Base-by-base conservation (phyloP, 805 yeast species). In the baker's yeast (Saccharomyces cerevisiae) region DNA sequence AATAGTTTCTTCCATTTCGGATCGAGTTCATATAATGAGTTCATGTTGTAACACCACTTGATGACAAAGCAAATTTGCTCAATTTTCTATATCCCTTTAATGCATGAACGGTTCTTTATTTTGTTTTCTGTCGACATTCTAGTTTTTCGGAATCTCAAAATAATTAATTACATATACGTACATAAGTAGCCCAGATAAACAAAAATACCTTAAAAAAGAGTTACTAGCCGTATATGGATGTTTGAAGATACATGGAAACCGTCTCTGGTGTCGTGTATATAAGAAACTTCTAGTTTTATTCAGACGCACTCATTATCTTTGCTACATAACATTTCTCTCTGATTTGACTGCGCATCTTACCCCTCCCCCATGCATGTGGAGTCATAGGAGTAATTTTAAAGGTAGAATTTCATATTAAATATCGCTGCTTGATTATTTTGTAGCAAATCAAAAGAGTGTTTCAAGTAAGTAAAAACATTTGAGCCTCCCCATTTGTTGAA, bases 1-100 rank as follows among this genome's bases (percentile, higher is more conserved):
- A 85, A 73, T 46, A 84, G 71, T 53, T 72, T 71, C 57, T 80
- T 75, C 62, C 83, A 81, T 56, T 79, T 79, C n/a, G 82, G 83
- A 61, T 84, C 89, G 55, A 85, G 69, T 57, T 82, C 85, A 63
- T 82, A 82, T 48, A 83, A 61, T 0, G 76, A 70, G 53, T 71
- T 72, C 78, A 75, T 75, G 51, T 54, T 56, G 51, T 51, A 52
- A 43, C 14, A 49, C 50, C 8, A 50, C 65, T 73, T 9, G 43
- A 6, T 24, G 9, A 17, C 13, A 36, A 36, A 36, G 11, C 24
- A 8, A 2, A 24, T 21, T 32, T 36, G 24, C 9, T 17, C 13
- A 17, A 21, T 17, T 17, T 8, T 9, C 17, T 36, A 5, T 17
- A 6, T 17, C 24, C 43, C 22, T 36, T 74, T 72, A 36, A 5